A percentile compares a stretch with the other conserved stretches of the same genome.
These are phyloP conservation scores for Nitzschia putrida DNA, from an alignment of 108 stramenopile genomes.

Conservation along the genomic window DNA sequence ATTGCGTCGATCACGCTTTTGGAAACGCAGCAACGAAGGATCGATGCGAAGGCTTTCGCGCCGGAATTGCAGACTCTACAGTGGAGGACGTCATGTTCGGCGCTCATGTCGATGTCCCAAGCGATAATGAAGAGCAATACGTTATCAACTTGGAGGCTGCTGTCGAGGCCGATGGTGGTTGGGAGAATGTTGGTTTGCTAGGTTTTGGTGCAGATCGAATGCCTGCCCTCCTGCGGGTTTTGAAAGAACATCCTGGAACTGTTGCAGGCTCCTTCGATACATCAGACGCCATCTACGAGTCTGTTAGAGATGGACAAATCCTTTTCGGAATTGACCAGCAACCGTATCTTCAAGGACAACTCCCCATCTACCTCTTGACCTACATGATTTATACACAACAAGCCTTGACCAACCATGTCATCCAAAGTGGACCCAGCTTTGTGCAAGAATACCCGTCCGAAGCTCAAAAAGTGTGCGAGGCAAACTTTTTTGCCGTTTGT, in stretches of 20 bases:
- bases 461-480: constrained; percentile 2
- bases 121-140: constrained; percentile 3
- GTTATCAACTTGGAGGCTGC: constrained; percentile 7
- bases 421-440: constrained; percentile 20
- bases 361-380: constrained; percentile 14
- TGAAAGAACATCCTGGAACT: constrained; percentile 6
- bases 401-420: constrained; percentile 4
- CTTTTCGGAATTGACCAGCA: constrained; percentile 38
- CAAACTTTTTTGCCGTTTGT: constrained; percentile 14
- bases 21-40: constrained; percentile 17
- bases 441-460: constrained; percentile 2
- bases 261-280: constrained; percentile 34
- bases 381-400: neutral
- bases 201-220: neutral
- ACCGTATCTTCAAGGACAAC: constrained; percentile 33
- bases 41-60: constrained; percentile 32
- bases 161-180: constrained; percentile 22
- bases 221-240: neutral
- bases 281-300: constrained; percentile 14
- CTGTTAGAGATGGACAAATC: constrained; percentile 8
- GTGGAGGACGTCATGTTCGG: constrained; percentile 4
- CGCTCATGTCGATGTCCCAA: neutral
- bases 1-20: constrained; percentile 23
- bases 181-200: constrained; percentile 26
- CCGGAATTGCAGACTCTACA: neutral